Conservation (phyloP, 1,139 yeast species). For the Arxiozyma slooffiae region DNA sequence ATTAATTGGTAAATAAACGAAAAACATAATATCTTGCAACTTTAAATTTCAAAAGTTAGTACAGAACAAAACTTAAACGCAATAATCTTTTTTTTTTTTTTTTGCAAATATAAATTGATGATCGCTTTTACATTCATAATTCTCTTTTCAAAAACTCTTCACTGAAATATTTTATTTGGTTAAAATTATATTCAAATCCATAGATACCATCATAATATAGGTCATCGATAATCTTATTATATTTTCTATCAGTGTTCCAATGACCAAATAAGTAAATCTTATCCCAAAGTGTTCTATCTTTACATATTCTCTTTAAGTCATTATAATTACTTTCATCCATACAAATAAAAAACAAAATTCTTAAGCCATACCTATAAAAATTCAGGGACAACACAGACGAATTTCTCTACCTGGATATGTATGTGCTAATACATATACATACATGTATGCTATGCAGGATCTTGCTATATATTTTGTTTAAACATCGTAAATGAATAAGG, state of each 20-base stretch:
- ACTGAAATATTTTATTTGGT: slow-evolving; percentile 66
- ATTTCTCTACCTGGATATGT: too few species aligned
- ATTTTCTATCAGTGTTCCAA: slow-evolving; percentile 46
- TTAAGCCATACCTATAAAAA: too few species aligned
- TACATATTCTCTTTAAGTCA: slow-evolving; percentile 51
- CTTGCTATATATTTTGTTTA: too few species aligned
- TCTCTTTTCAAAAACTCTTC: slow-evolving; percentile 52
- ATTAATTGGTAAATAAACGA: not conserved
- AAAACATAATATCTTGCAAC: not conserved
- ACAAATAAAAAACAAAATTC: slow-evolving; percentile 72
- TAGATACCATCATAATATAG: slow-evolving; percentile 84
- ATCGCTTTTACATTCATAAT: slow-evolving; percentile 5
- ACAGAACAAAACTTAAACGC: not conserved
- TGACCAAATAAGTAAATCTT: slow-evolving; percentile 63
- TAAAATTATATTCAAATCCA: slow-evolving; percentile 72
- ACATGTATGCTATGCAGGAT: not conserved
- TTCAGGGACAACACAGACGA: too few species aligned
- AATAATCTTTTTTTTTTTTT: too few species aligned
- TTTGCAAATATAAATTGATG: not conserved
- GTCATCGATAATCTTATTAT: slow-evolving; percentile 59
- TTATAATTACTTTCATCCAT: slow-evolving; percentile 69
- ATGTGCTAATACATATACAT: not conserved
- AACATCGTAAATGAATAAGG: not conserved
- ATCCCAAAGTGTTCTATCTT: slow-evolving; percentile 35
- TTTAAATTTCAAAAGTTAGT: not conserved